Conservation (phyloP, 2,329 filamentous ascomycete species). For the Trichoderma polysporum region DNA sequence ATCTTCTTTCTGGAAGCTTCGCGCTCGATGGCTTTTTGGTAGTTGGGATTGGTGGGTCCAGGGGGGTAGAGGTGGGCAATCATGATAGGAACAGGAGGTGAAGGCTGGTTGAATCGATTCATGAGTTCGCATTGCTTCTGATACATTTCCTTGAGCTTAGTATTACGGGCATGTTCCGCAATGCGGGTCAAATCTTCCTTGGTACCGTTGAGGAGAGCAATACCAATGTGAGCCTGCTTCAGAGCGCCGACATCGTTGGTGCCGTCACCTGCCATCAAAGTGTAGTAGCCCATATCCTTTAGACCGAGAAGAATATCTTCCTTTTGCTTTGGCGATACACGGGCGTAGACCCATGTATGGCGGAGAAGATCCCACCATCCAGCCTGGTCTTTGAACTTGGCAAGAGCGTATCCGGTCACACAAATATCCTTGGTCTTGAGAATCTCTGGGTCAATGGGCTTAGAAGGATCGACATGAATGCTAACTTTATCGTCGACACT, state of each 20-base stretch:
- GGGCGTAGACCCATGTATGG: slow-evolving; percentile 95
- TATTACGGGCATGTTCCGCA: slow-evolving; percentile 88
- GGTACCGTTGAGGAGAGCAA: slow-evolving; percentile 92
- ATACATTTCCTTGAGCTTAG: slow-evolving; percentile 98
- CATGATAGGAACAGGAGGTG: slow-evolving; percentile 85
- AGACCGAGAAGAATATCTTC: slow-evolving; percentile 96
- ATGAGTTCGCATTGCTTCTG: slow-evolving; percentile 93
- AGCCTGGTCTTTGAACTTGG: slow-evolving; percentile 79
- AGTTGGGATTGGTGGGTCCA: slow-evolving; percentile 88
- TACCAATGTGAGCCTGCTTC: slow-evolving; percentile 96
- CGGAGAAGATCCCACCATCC: slow-evolving; percentile 77
- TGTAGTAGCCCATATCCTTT: slow-evolving; percentile 96
- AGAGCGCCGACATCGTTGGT: slow-evolving; percentile 97
- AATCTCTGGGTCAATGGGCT: slow-evolving; percentile 78
- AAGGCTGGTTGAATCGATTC: slow-evolving; percentile 89
- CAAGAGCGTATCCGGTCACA: slow-evolving; percentile 89
- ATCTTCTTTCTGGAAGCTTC: slow-evolving; percentile 79
- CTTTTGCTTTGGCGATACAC: slow-evolving; percentile 97
- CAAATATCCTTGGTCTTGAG: slow-evolving; percentile 87
- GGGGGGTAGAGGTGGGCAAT: slow-evolving; percentile 95
- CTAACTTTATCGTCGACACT: slow-evolving; percentile 88
- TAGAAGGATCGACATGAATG: slow-evolving; percentile 80
- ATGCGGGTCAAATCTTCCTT: slow-evolving; percentile 89
- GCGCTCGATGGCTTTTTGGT: slow-evolving; percentile 84
- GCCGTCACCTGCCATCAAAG: slow-evolving; percentile 96